A percentile compares a stretch with the other conserved stretches of the same genome.
phyloP scores from a whole-genome alignment of 2,329 filamentous ascomycete genomes.

The Achaetomium macrosporum region DNA sequence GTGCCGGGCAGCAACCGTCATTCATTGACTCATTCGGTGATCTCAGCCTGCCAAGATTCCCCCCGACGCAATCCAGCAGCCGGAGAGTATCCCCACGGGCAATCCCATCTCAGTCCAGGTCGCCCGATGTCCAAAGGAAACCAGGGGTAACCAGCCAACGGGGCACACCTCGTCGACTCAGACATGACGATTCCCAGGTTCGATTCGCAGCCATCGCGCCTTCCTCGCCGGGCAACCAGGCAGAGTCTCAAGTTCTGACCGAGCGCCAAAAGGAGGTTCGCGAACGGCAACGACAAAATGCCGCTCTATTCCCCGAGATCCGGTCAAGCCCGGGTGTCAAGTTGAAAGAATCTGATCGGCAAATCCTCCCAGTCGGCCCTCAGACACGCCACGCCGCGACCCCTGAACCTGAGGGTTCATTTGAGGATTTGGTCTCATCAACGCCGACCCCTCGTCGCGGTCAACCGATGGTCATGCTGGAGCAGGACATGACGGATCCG shows the following conservation, averaged over 20 bases:
- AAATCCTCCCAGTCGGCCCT: slow-evolving; percentile 3
- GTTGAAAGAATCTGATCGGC: slow-evolving; percentile 10
- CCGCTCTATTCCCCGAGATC: slow-evolving; percentile 63
- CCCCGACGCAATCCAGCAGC: slow-evolving; percentile 25
- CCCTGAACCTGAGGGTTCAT: slow-evolving; percentile 40
- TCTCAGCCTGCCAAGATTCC: slow-evolving; percentile 26
- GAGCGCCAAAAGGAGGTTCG: slow-evolving; percentile 74
- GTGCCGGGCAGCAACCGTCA: slow-evolving; percentile 34
- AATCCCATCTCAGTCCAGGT: slow-evolving; percentile 25
- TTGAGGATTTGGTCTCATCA: slow-evolving; percentile 50
- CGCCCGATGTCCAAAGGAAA: slow-evolving; percentile 28
- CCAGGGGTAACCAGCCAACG: slow-evolving; percentile 29
- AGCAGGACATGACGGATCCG: slow-evolving; percentile 46
- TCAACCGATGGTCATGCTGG: slow-evolving; percentile 42
- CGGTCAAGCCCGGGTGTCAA: slow-evolving; percentile 44
- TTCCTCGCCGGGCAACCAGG: slow-evolving; percentile 43
- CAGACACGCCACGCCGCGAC: slow-evolving; percentile 34
- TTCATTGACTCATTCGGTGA: slow-evolving; percentile 49
- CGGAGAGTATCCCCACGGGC: slow-evolving; percentile 24
- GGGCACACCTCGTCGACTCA: slow-evolving; percentile 42
- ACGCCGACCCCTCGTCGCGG: slow-evolving; percentile 57
- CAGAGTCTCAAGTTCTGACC: slow-evolving; percentile 69
- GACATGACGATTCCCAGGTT: slow-evolving; percentile 79
- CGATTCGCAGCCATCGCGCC: slow-evolving; percentile 66
- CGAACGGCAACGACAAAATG: slow-evolving; percentile 62